Evolutionary conservation across 2,329 filamentous ascomycete genomes (phyloP), one percentile per base, ranked within the genome.

Genomic region (Cordyceps tenuipes): DNA sequence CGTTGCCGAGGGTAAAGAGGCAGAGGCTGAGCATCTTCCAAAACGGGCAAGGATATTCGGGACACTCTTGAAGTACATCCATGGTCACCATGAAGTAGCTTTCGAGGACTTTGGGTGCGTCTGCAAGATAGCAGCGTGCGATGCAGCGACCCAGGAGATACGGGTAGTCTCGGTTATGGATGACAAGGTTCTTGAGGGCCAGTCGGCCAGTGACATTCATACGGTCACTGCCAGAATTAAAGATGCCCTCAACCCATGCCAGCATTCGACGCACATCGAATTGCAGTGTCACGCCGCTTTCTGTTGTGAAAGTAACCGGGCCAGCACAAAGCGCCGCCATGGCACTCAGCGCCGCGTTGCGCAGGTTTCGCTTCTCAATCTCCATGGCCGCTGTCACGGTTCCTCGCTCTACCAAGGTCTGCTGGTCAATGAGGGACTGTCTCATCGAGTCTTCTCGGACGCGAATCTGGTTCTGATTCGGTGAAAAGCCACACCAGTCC

Each of bases 401-500:
- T 5, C 88, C 86, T 64, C 89, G 83, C 68, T 92, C 91, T 13
- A 86, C 85, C 19, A 87, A 73, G 21, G 88, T 84, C 60, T 94
- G 90, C 59, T 91, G 88, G 57, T 93, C 86, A 41, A 96, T 86
- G 65, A 94, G 81, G 3, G 89, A 90, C 66, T 92, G 89, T 48
- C 90, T 83, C 87, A 97, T 95, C 41, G 84, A 88, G 63, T 96
- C 89, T 72, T 97, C 92, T 63, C 91, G 82, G 61, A 87, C 86
- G 5, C 87, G 84, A 46, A 96, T 89, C 64, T 95, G 89, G 15
- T 77, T 80, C 70, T 95, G 91, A 64, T 97, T 96, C 0, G 92
- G 91, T 8, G 92, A 96, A 71, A 95, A 97, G 2, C 94, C 94
- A 70, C 94, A 99, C 95, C 95, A 99, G 65, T 97, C 93, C 73